Base-by-base conservation (phyloP, 176 grass and related monocot genomes). In the Rhynchospora tenuis region DNA sequence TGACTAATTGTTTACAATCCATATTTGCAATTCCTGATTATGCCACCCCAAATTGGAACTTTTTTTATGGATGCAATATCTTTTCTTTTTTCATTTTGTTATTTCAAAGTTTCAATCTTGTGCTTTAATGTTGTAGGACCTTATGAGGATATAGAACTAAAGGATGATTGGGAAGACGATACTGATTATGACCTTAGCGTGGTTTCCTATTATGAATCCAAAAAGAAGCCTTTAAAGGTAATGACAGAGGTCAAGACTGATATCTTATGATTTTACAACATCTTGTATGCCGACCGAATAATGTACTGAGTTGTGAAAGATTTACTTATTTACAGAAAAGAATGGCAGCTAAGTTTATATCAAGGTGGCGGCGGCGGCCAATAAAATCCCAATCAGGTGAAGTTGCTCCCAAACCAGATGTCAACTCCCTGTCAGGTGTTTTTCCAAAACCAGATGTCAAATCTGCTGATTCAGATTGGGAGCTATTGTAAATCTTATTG, bases 91-190 rank as follows among this genome's bases (percentile, higher is more conserved):
- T 19, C 8, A 23, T 20, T 75, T 55, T 28, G 22, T 27, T 76
- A 54, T 31, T 55, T 15, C 2, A 76, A 17, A 54, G 27, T 31
- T 55, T 15, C 2, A 76, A 17, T 76, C 7, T 55, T 61, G 80
- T 65, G 16, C 42, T 45, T 26, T 65, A 10, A 66, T 70, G 70
- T 23, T 46, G 23, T 56, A 84, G 50, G 83, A 75, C 29, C 22
- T 13, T 50, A 75, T 84, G 83, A 84, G 38, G 68, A 84, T 75
- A 54, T 84, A 61, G 83, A 84, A 62, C 19, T 84, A 24, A 55
- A 47, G 52, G 83, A 84, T 75, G 70, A 58, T 58, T 84, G 67
- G 83, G 83, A 75, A 70, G 83, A 84, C 75, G 83, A 84, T 84
- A 52, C 17, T 0, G 56, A 84, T 73, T 84, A 84, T 74, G 68